Base-by-base conservation (phyloP, 1,139 yeast genomes). In the Zygoascus hellenicus region DNA sequence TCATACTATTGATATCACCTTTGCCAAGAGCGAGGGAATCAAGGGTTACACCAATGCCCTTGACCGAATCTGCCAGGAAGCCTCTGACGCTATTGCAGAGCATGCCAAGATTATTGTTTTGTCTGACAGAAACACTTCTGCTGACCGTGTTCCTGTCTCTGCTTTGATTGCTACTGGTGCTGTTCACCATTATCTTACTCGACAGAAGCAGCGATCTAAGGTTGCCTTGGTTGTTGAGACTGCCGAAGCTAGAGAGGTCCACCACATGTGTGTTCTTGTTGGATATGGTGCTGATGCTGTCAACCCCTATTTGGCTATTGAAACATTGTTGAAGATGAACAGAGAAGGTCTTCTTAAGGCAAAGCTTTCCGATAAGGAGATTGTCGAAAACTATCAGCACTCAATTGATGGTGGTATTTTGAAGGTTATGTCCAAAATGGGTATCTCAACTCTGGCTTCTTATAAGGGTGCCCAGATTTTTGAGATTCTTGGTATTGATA, bases 361-460 rank as follows among this genome's bases (percentile, higher is more conserved):
- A 41, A 66, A 69, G 14, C 66, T 85, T 49, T 64, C 81, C 34
- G 81, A 81, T 53, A 78, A 76, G 33, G 65, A 76, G 56, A 75
- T 89, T 53, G 68, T 90, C 54, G 73, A 72, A 47, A 90, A 92
- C 72, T 92, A 87, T 72, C 84, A 83, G 66, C 73, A 78, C 55
- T 82, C 97, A 15, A 75, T 86, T 53, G 95, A 90, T 64, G 83
- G 89, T 50, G 97, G 97, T 69, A 83, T 92, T 57, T 74, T 88
- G 63, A 92, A 92, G 72, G 97, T 92, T 52, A 92, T 92, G 98
- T 87, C 97, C 41, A 92, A 92, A 75, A 92, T 92, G 97, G 98
- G 98, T 75, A 92, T 92, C 60, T 90, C 97, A 35, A 92, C 98
- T 32, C 75, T 92, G 66, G 96, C 97, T 19, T 87, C 96, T 17